Base-by-base conservation (phyloP, 768 basidiomycete species). In the Pleurotus sapidus region DNA sequence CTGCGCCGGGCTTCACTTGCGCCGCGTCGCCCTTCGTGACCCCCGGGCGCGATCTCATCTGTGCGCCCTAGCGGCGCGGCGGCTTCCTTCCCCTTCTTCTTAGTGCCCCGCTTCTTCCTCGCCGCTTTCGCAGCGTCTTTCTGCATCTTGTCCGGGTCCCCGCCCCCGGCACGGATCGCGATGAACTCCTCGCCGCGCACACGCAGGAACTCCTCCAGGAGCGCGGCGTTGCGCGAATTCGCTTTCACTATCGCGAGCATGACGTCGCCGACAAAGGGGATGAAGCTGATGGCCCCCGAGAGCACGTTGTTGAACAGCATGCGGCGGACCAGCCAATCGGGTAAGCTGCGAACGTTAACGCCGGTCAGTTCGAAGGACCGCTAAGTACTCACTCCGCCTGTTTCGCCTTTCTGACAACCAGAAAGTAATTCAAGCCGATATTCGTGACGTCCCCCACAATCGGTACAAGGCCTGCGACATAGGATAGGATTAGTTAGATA, bases 161-260 rank as follows among this genome's bases (percentile, higher is more conserved):
- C 68, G 25, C 63, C 63, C 18, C 66, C 75, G 1, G 73, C 76
- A 56, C 78, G 71, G 58, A 78, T 61, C 66, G 79, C 84, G 49
- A 93, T 67, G 65, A 78, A 84, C 64, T 91, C 86, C 57, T 88
- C 85, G 0, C 91, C 93, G 46, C 95, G 79, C 27, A 91, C 77
- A 37, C 87, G 79, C 55, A 97, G 72, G 70, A 83, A 94, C 68
- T 94, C 92, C 66, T 95, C 93, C 47, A 98, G 77, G 48, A 97
- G 73, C 4, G 82, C 82, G 9, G 93, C 95, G 64, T 98, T 97
- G 59, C 95, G 80, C 14, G 87, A 89, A 70, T 98, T 98, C 17
- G 93, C 86, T 68, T 94, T 95, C 78, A 77, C 96, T 2, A 82
- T 70, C 1, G 90, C 93, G 37, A 95, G 71, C 1, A 86, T 65